phyloP scores from a whole-genome alignment of 2,329 filamentous ascomycete species.

The Phoma sp. region DNA sequence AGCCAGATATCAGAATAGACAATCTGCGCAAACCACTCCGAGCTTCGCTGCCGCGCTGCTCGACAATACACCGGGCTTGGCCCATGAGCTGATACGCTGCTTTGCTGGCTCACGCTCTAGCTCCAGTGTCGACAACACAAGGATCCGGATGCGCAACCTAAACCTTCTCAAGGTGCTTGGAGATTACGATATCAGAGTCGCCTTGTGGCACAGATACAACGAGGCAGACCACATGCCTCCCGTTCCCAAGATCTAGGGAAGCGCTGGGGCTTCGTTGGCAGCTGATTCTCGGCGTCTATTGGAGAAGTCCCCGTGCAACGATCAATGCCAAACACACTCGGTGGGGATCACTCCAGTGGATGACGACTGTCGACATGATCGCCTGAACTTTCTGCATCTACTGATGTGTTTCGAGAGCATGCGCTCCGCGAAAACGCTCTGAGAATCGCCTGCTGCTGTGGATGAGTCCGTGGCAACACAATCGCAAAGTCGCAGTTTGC shows the following conservation, averaged over 20 bases:
- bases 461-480: slow-evolving; percentile 16
- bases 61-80: slow-evolving; percentile 26
- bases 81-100: slow-evolving; percentile 36
- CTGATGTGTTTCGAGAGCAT: slow-evolving; percentile 4
- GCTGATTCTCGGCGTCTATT: slow-evolving; percentile 43
- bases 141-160: slow-evolving; percentile 37
- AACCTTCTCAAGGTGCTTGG: slow-evolving; percentile 11
- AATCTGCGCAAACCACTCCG: slow-evolving; percentile 24
- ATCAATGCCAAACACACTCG: slow-evolving; percentile 36
- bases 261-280: slow-evolving; percentile 43
- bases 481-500: slow-evolving; percentile 11
- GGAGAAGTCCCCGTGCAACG: slow-evolving; percentile 41
- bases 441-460: slow-evolving; percentile 12
- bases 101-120: slow-evolving; percentile 33
- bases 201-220: slow-evolving; percentile 22
- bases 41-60: slow-evolving; percentile 33
- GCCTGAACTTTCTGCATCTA: slow-evolving; percentile 12
- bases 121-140: slow-evolving; percentile 33
- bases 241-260: slow-evolving; percentile 30
- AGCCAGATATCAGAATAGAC: slow-evolving; percentile 21
- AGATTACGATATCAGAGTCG: slow-evolving; percentile 13
- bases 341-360: slow-evolving; percentile 11
- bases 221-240: slow-evolving; percentile 19
- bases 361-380: slow-evolving; percentile 10
- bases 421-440: slow-evolving; percentile 8